A percentile compares a stretch with the other conserved stretches of the same genome.
These are phyloP conservation scores for Ceratocystis cubensis DNA, from an alignment of 2,329 filamentous ascomycete species.

Conservation along the genomic window DNA sequence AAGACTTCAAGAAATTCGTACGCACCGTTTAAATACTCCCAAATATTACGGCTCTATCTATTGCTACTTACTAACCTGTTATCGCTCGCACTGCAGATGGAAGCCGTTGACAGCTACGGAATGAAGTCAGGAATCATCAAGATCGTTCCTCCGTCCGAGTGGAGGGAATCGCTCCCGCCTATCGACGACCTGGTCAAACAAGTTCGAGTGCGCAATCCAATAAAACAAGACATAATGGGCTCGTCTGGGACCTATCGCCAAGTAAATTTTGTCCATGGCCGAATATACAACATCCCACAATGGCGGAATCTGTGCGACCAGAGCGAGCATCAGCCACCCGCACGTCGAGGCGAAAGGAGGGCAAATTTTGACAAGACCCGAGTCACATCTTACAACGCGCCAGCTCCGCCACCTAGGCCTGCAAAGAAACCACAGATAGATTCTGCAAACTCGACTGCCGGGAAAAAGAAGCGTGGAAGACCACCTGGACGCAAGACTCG, in stretches of 20 bases:
- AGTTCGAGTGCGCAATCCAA: conserved; percentile 88
- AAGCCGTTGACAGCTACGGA: conserved; percentile 80
- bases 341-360: conserved; percentile 70
- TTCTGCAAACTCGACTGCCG: conserved; percentile 25
- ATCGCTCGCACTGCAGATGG: conserved; percentile 38
- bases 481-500: conserved; percentile 27
- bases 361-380: conserved; percentile 41
- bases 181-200: conserved; percentile 81
- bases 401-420: not conserved
- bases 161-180: conserved; percentile 67
- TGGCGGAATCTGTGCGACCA: conserved; percentile 91
- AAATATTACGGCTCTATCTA: not conserved
- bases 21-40: conserved; percentile 26
- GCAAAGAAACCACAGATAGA: not conserved
- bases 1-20: conserved; percentile 85
- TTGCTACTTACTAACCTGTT: not conserved
- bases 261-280: conserved; percentile 89
- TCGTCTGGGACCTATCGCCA: conserved; percentile 92
- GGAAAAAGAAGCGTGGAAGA: conserved; percentile 32
- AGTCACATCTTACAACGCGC: not conserved
- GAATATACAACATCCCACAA: conserved; percentile 91
- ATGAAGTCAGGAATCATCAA: conserved; percentile 98
- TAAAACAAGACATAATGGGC: conserved; percentile 96
- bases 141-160: conserved; percentile 85
- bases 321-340: conserved; percentile 89